These are phyloP conservation scores for Epichloe elymi DNA, from an alignment of 2,329 filamentous ascomycete genomes.

Conservation along the genomic window DNA sequence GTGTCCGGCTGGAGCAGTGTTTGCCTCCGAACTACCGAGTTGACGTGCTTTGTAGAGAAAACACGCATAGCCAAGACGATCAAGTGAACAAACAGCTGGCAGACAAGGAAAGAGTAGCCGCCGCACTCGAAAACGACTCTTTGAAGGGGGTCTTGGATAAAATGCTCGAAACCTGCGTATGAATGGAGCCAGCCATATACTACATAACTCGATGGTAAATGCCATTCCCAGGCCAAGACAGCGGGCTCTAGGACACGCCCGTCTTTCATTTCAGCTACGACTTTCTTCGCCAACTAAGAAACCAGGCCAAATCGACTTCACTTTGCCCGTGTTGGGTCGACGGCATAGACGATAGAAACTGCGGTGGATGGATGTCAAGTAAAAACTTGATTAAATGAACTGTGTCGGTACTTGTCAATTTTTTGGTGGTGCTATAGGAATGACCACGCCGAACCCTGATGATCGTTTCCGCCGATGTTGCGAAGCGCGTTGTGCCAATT, in stretches of 20 bases:
- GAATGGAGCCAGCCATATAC: slow-evolving; percentile 7
- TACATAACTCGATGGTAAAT: background rate
- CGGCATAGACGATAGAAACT: no score
- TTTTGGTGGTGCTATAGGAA: background rate
- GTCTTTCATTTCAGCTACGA: no score
- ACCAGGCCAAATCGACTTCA: no score
- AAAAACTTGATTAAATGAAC: no score
- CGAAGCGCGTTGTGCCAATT: background rate
- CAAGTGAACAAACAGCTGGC: slow-evolving; percentile 94
- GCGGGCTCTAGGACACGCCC: background rate
- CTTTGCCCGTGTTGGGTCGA: background rate
- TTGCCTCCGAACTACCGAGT: slow-evolving; percentile 84
- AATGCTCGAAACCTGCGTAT: slow-evolving; percentile 81
- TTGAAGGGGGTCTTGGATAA: slow-evolving; percentile 79
- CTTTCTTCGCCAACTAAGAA: background rate
- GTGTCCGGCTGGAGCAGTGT: slow-evolving; percentile 80
- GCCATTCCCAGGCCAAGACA: background rate
- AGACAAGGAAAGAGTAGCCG: slow-evolving; percentile 93
- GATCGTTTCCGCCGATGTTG: background rate
- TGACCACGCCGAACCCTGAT: background rate
- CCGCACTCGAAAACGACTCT: slow-evolving; percentile 85
- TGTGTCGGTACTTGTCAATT: background rate
- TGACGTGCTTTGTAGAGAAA: slow-evolving; percentile 88
- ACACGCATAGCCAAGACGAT: slow-evolving; percentile 87
- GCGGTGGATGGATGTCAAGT: no score